Evolutionary conservation across 768 basidiomycete genomes (phyloP).

Genomic region (Rhodotorula taiwanensis): DNA sequence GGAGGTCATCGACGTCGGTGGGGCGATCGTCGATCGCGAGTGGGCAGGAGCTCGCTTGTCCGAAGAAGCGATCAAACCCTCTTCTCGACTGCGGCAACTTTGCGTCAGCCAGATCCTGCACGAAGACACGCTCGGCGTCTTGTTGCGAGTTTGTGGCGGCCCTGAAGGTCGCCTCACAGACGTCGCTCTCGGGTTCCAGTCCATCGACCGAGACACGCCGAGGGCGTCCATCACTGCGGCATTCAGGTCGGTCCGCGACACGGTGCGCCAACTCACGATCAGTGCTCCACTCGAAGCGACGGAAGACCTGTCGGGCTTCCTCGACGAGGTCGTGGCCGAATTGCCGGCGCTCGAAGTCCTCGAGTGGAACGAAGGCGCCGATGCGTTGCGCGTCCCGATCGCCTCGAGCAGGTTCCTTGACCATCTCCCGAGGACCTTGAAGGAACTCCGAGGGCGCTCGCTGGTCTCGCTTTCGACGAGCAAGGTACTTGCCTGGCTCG

Average conservation of each 20-base stretch:
- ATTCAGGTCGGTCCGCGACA: conserved; percentile 1
- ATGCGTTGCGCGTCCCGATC: conserved; percentile 1
- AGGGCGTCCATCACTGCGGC: conserved; percentile 13
- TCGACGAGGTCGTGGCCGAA: conserved; percentile 17
- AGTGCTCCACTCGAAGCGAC: conserved; percentile 2
- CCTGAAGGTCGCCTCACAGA: neutral
- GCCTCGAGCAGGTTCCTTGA: neutral
- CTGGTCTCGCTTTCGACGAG: conserved; percentile 22
- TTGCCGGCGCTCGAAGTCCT: conserved; percentile 6
- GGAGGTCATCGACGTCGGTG: conserved; percentile 6
- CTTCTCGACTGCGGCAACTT: conserved; percentile 1
- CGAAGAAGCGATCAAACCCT: neutral
- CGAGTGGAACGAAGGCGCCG: conserved; percentile 9
- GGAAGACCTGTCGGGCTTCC: conserved; percentile 7
- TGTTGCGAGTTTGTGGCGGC: neutral
- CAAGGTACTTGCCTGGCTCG: conserved; percentile 5
- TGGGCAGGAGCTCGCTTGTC: conserved; percentile 13
- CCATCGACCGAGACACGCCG: conserved; percentile 26
- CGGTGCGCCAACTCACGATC: conserved; percentile 4
- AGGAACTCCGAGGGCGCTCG: neutral
- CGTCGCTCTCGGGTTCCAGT: conserved; percentile 13
- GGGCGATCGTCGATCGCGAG: conserved; percentile 27
- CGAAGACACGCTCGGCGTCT: conserved; percentile 27
- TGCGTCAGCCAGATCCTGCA: conserved; percentile 15
- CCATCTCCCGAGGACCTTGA: neutral